Evolutionary conservation across 768 basidiomycete species (phyloP).

Genomic region (Pulveroboletus frians): DNA sequence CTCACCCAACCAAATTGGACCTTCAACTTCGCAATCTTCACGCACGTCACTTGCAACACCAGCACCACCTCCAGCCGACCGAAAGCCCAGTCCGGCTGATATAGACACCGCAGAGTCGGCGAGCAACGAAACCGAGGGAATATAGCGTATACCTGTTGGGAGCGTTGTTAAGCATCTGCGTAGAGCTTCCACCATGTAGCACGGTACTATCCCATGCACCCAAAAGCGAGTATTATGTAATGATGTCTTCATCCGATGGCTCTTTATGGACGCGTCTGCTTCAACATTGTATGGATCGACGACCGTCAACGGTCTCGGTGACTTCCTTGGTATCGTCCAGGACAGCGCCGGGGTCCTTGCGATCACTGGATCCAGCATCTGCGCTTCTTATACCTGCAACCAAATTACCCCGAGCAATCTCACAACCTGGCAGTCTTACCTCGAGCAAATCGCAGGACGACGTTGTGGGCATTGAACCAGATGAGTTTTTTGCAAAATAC

Average conservation of each 20-base stretch:
- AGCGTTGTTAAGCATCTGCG: conserved; percentile 6
- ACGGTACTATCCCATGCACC: neutral
- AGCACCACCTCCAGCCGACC: conserved; percentile 31
- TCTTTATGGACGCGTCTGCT: neutral
- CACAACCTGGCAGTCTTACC: conserved; percentile 9
- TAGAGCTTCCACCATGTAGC: conserved; percentile 1
- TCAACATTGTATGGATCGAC: conserved; percentile 34
- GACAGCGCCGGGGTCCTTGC: conserved; percentile 7
- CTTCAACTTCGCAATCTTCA: conserved; percentile 26
- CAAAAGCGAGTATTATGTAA: conserved; percentile 21
- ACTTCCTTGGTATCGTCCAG: conserved; percentile 22
- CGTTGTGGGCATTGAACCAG: conserved; percentile 46
- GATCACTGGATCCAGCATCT: conserved; percentile 4
- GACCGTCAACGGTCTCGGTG: conserved; percentile 34
- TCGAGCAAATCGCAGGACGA: conserved; percentile 16
- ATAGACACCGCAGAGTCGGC: conserved; percentile 13
- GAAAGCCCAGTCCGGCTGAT: conserved; percentile 22
- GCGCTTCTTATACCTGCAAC: conserved; percentile 3
- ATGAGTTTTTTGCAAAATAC: conserved; percentile 67
- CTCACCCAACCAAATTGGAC: conserved; percentile 29
- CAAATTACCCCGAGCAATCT: conserved; percentile 7
- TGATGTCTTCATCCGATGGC: neutral
- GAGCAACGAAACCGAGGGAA: conserved; percentile 18
- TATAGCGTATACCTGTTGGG: conserved; percentile 16
- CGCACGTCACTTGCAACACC: conserved; percentile 26